Conservation (phyloP, 495 filamentous ascomycete genomes). For the Penicillium salamii region DNA sequence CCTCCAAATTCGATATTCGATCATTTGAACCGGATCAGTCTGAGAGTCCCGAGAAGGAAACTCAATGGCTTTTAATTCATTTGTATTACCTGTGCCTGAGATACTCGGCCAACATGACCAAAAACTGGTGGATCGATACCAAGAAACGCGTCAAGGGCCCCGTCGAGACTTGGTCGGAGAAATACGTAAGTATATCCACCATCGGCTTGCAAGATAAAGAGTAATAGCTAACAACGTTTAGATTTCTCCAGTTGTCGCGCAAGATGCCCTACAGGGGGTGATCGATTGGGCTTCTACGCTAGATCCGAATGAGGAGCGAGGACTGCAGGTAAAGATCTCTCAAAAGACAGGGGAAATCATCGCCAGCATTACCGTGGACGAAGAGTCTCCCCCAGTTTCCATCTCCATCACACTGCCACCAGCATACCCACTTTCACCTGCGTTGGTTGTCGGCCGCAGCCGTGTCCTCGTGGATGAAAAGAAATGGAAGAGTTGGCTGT, state of each 20-base stretch:
- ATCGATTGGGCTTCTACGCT: conserved; percentile 62
- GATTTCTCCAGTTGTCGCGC: conserved; percentile 79
- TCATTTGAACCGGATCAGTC: conserved; percentile 59
- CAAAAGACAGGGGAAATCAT: conserved; percentile 68
- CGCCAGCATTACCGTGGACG: conserved; percentile 82
- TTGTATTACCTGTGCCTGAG: conserved; percentile 79
- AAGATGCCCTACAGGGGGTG: conserved; percentile 68
- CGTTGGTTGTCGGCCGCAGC: conserved; percentile 71
- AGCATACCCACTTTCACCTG: conserved; percentile 75
- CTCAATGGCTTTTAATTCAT: conserved; percentile 79
- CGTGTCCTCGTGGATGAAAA: conserved; percentile 83
- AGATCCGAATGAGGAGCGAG: conserved; percentile 60
- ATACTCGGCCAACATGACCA: conserved; percentile 72
- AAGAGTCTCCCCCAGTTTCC: conserved; percentile 72
- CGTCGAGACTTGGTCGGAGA: conserved; percentile 78
- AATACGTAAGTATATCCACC: conserved; percentile 49
- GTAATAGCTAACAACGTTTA: conserved; percentile 14
- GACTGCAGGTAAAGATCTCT: conserved; percentile 69
- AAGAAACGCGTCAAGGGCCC: conserved; percentile 72
- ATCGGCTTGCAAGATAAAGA: neutral
- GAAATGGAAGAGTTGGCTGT: conserved; percentile 85
- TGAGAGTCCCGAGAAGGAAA: conserved; percentile 62
- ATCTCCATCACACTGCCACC: conserved; percentile 75
- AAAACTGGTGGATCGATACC: conserved; percentile 80
- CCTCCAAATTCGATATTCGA: conserved; percentile 64